Base-by-base conservation (phyloP, 2,329 filamentous ascomycete genomes). In the Magnaporthiopsis rhizophila region DNA sequence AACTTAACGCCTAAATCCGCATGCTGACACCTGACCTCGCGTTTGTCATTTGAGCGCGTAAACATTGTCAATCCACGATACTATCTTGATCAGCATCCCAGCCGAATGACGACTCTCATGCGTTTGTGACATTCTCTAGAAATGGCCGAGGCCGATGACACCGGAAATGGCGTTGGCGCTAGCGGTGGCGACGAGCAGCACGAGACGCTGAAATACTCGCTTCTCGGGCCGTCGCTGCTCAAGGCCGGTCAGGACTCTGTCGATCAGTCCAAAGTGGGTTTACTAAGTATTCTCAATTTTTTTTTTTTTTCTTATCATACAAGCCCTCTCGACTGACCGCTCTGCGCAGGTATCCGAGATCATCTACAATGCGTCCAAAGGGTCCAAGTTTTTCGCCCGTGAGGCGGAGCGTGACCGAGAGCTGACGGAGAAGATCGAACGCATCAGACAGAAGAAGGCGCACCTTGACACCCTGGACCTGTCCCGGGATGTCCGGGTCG, bases 281-380 rank as follows among this genome's bases (percentile, higher is more conserved):
- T 38, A 12, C 13, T 18, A 13, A 13, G 5, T 38, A 38, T 18
- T 38, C 36, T 30, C 2, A 38, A 5, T 6, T 38, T 38, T 53
- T 3, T 38, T 53, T 11, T 53, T 21, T 30, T 5, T 30, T 5
- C 5, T 5, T 30, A 3, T 30, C 28, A 3, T 30, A 30, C 28
- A 30, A 13, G 6, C 3, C 45, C 18, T 13, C 18, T 11, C 18
- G 8, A 15, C 60, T 59, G 45, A 65, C 57, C 18, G 7, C 12
- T 53, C 18, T 64, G 66, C 30, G 15, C 62, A 89, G 87, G 92
- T 99, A 62, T 96, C 93, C 2, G 93, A 98, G 70, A 89, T 98
- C 69, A 99, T 99, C 66, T 98, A 97, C 78, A 92, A 96, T 74
- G 92, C 93, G 13, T 97, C 92, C 21, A 97, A 96, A 74, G 95